phyloP scores from a whole-genome alignment of 495 filamentous ascomycete genomes.

The Penicillium maclennaniae region DNA sequence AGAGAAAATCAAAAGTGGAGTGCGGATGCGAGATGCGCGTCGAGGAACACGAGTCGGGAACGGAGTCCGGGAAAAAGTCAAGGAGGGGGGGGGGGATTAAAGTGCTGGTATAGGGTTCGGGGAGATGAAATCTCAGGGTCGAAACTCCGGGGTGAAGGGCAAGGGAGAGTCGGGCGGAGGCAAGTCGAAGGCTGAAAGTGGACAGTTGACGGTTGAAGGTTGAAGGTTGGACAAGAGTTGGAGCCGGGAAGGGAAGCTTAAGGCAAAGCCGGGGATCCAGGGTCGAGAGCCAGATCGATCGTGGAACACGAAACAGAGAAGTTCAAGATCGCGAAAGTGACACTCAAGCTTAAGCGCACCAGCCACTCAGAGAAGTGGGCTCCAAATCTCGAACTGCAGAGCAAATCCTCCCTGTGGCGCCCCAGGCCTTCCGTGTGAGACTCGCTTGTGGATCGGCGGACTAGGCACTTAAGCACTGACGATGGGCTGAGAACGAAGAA shows the following conservation, averaged over 20 bases:
- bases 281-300: not conserved
- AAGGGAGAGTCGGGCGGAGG: not conserved
- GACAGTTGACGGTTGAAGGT: conserved; percentile 4
- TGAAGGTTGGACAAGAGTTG: not conserved
- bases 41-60: not conserved
- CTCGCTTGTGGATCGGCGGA: not conserved
- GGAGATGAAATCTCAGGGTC: conserved; percentile 1
- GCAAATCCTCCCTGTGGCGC: conserved; percentile 1
- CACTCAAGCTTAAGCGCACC: conserved; percentile 18
- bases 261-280: not conserved
- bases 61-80: conserved; percentile 1
- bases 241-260: conserved; percentile 4
- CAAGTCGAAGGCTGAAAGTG: not conserved
- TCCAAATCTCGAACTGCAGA: conserved; percentile 4
- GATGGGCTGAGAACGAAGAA: not conserved
- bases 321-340: conserved; percentile 9
- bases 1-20: conserved; percentile 29
- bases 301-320: conserved; percentile 15
- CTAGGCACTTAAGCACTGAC: not conserved
- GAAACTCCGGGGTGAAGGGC: conserved; percentile 1
- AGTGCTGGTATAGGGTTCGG: not conserved
- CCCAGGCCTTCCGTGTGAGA: not conserved
- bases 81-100: not conserved
- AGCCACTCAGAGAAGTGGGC: conserved; percentile 10
- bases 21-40: not conserved